Evolutionary conservation across 495 filamentous ascomycete species (phyloP), one percentile per base, ranked within the genome.

Genomic region (Terfezia claveryi): DNA sequence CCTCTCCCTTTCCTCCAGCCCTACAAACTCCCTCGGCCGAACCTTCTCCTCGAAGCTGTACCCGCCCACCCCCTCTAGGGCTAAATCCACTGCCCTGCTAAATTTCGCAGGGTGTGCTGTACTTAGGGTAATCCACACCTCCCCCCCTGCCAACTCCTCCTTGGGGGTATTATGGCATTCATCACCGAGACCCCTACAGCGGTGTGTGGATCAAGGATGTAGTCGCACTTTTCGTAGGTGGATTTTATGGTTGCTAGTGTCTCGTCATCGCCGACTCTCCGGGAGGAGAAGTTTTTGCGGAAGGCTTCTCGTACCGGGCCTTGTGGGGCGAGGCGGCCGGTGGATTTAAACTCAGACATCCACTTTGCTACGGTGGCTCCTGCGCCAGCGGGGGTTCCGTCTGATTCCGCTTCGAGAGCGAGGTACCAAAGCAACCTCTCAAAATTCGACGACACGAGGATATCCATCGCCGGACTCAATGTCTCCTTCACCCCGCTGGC

Each of bases 31-130:
- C 54, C 76, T 64, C 8, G 89, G 88, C 52, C 92, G 72, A 5
- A 94, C 81, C 46, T 78, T 70, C 55, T 68, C 69, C 46, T 79
- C 70, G 63, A 92, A 94, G 51, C 73, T 71, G 59, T 87, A 95
- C 0, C 72, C 76, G 8, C 70, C 59, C 66, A 82, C 73, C 20
- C 72, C 75, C 23, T 76, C 73, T 67, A 95, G 68, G 1, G 87
- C 87, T 38, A 79, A 60, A 55, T 82, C 76, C 5, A 96, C 87
- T 0, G 83, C 87, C 50, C 75, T 73, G 10, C 78, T 77, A 64
- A 95, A 95, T 68, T 96, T 96, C 44, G 88, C 89, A 4, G 89
- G 89, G 70, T 95, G 89, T 9, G 88, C 88, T 2, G 89, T 96
- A 6, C 85, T 82, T 6, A 95, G 76, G 3, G 85, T 78, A 65